Evolutionary conservation across 2,329 filamentous ascomycete genomes (phyloP).

Genomic region (Emmonsiellopsis sp.): DNA sequence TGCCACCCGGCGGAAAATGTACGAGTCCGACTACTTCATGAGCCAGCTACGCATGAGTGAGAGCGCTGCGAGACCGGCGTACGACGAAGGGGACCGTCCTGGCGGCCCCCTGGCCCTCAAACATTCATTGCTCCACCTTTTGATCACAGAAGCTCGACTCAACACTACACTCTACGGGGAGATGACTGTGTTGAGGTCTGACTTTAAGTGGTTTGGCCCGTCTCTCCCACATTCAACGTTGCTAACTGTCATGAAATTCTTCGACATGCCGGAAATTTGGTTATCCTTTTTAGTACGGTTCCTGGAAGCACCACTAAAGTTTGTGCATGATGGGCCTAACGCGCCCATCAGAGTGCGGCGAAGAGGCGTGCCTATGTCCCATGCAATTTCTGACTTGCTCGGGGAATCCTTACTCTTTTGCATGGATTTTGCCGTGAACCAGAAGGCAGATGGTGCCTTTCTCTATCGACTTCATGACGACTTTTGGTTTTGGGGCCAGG

Average conservation of each 20-base stretch:
- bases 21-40: conserved; percentile 44
- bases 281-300: conserved; percentile 52
- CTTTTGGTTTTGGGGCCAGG: conserved; percentile 58
- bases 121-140: conserved; percentile 48
- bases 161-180: conserved; percentile 40
- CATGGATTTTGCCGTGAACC: conserved; percentile 57
- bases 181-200: conserved; percentile 47
- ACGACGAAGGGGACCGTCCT: conserved; percentile 26
- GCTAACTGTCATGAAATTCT: conserved; percentile 47
- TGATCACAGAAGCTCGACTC: conserved; percentile 48
- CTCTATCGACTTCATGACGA: conserved; percentile 58
- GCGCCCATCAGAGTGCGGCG: conserved; percentile 38
- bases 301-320: conserved; percentile 51
- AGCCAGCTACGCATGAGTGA: conserved; percentile 43
- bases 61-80: conserved; percentile 27
- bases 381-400: conserved; percentile 51
- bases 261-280: conserved; percentile 51
- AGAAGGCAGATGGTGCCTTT: conserved; percentile 43
- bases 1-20: conserved; percentile 27
- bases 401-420: conserved; percentile 55
- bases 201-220: conserved; percentile 52
- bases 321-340: conserved; percentile 44
- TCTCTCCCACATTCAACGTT: conserved; percentile 53
- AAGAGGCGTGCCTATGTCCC: conserved; percentile 52
- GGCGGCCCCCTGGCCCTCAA: conserved; percentile 43